phyloP scores from a whole-genome alignment of 345 rosid genomes.

The Aquilaria malaccensis region DNA sequence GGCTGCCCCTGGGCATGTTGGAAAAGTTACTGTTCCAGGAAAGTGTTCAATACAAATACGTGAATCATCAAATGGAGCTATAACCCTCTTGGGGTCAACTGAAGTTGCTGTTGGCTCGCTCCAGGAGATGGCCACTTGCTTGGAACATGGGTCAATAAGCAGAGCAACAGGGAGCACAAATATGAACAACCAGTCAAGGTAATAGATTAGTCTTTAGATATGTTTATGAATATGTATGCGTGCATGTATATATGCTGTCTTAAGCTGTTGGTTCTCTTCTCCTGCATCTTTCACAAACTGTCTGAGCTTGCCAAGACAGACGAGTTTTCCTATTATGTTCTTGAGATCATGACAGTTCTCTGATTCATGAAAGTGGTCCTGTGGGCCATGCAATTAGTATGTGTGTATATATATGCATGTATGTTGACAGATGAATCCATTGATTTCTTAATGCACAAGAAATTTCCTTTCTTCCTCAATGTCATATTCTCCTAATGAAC shows the following conservation, averaged over 20 bases:
- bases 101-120: constrained; percentile 69
- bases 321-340: too few species aligned
- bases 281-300: not conserved
- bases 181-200: constrained; percentile 97
- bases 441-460: too few species aligned
- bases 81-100: constrained; percentile 97
- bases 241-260: not conserved
- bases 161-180: constrained; percentile 98
- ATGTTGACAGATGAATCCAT: too few species aligned
- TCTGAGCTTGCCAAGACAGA: not conserved
- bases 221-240: too few species aligned
- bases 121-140: constrained; percentile 90
- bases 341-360: too few species aligned
- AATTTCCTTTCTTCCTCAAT: too few species aligned
- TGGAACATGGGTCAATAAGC: constrained; percentile 89
- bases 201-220: constrained; percentile 13
- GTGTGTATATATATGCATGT: too few species aligned
- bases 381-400: too few species aligned
- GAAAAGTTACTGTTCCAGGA: constrained; percentile 62
- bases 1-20: constrained; percentile 32
- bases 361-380: too few species aligned
- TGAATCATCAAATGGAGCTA: constrained; percentile 92
- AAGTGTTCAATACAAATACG: constrained; percentile 95
- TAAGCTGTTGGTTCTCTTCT: not conserved
- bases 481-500: too few species aligned